phyloP scores from a whole-genome alignment of 2,329 filamentous ascomycete genomes.

The Neopestalotiopsis rosae region DNA sequence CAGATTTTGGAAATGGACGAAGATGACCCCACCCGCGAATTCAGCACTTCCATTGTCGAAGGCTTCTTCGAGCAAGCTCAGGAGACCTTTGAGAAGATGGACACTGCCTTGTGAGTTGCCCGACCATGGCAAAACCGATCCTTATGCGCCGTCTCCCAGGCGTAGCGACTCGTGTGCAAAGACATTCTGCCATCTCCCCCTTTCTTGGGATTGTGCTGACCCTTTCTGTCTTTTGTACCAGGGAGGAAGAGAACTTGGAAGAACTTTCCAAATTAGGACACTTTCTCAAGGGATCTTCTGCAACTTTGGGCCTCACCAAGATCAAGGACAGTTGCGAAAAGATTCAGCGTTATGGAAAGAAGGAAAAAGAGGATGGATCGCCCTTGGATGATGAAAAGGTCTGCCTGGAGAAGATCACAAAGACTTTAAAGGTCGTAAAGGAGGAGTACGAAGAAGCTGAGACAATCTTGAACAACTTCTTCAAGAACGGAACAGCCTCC shows the following conservation, averaged over 20 bases:
- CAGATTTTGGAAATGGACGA: slow-evolving; percentile 99
- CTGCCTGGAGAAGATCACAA: slow-evolving; percentile 72
- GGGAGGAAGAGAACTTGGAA: slow-evolving; percentile 70
- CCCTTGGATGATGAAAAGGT: slow-evolving; percentile 69
- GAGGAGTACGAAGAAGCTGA: slow-evolving; percentile 78
- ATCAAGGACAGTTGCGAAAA: slow-evolving; percentile 94
- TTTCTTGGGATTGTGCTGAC: slow-evolving; percentile 17
- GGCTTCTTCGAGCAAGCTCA: slow-evolving; percentile 94
- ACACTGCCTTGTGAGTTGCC: slow-evolving; percentile 75
- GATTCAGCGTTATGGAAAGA: slow-evolving; percentile 90
- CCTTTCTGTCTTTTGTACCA: slow-evolving; percentile 41
- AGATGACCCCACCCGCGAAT: slow-evolving; percentile 81
- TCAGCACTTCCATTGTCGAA: slow-evolving; percentile 86
- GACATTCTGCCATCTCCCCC: background rate
- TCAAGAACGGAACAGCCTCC: slow-evolving; percentile 38
- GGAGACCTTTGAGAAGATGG: slow-evolving; percentile 85
- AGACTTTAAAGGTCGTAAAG: slow-evolving; percentile 75
- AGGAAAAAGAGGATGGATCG: slow-evolving; percentile 78
- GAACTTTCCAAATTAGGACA: slow-evolving; percentile 85
- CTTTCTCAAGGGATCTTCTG: slow-evolving; percentile 96
- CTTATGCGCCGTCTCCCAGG: background rate
- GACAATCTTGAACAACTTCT: slow-evolving; percentile 73
- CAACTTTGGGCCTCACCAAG: slow-evolving; percentile 88
- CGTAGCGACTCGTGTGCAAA: background rate
- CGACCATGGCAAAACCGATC: slow-evolving; percentile 1